Percentiles rank a stretch among this genome's conserved stretches.
Evolutionary conservation across 257 asterid species (phyloP).

Genomic region (Primulina huaijiensis): DNA sequence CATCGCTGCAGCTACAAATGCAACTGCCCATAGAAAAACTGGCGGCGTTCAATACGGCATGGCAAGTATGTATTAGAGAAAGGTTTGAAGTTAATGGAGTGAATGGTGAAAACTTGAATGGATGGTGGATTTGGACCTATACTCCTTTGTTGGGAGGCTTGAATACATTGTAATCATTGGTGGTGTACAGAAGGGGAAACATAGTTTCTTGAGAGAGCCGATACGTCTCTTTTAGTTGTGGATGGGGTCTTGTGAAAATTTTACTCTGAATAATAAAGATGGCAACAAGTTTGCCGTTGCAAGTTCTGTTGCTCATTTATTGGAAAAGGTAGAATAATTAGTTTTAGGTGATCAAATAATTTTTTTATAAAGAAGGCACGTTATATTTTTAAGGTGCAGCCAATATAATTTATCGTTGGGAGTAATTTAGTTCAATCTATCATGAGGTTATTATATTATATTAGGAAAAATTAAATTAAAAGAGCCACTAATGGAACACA

Average conservation of each 20-base stretch:
- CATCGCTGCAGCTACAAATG: slow-evolving; percentile 34
- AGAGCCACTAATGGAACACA: neutral
- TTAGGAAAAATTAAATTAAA: neutral
- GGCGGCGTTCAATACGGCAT: slow-evolving; percentile 38
- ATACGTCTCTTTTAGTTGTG: neutral
- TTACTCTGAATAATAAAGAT: neutral
- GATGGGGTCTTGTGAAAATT: neutral
- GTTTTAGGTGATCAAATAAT: neutral
- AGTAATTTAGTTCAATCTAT: too few relatives aligned
- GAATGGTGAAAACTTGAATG: neutral
- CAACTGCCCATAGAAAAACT: slow-evolving; percentile 37
- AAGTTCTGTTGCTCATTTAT: neutral
- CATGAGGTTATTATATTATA: too few relatives aligned
- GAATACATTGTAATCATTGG: neutral
- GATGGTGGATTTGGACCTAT: neutral
- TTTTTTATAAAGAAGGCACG: neutral
- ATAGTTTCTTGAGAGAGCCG: neutral
- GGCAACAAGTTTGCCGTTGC: neutral
- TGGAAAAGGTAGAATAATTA: neutral
- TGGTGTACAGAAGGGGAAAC: neutral
- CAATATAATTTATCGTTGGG: neutral
- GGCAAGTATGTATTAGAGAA: slow-evolving; percentile 23
- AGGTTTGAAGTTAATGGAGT: neutral
- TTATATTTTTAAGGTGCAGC: neutral
- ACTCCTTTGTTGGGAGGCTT: neutral